These are phyloP conservation scores for Irpex rosettiformis DNA, from an alignment of 1,284 basidiomycete species.

Conservation along the genomic window DNA sequence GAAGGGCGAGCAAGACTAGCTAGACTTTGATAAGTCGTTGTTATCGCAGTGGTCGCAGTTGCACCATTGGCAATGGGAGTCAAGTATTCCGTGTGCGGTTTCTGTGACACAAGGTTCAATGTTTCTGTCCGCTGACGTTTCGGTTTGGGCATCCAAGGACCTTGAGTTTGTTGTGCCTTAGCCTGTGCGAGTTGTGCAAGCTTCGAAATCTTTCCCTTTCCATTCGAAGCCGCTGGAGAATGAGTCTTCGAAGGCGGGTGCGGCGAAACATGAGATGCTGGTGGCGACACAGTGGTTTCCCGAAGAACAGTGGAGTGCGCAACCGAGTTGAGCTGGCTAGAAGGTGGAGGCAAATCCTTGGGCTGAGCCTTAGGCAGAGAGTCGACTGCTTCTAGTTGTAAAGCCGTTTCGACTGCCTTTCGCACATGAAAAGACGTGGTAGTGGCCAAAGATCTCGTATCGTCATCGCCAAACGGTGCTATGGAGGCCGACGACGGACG, in stretches of 20 bases:
- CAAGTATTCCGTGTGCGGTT: slow-evolving; percentile 56
- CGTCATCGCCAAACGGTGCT: slow-evolving; percentile 32
- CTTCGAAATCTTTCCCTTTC: slow-evolving; percentile 6
- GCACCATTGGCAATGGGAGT: slow-evolving; percentile 73
- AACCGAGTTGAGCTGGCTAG: background rate
- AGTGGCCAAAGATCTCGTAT: slow-evolving; percentile 16
- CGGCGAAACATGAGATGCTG: background rate
- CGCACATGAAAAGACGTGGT: slow-evolving; percentile 51
- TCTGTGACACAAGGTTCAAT: slow-evolving; percentile 18
- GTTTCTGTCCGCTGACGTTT: slow-evolving; percentile 12
- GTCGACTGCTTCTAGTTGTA: slow-evolving; percentile 32
- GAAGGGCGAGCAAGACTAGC: slow-evolving; percentile 39
- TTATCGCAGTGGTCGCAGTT: slow-evolving; percentile 75
- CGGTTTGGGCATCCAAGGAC: slow-evolving; percentile 21
- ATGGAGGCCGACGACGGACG: slow-evolving; percentile 59
- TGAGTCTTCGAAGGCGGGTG: background rate
- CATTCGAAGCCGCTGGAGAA: slow-evolving; percentile 1
- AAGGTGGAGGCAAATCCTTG: background rate
- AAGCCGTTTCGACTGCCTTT: slow-evolving; percentile 54
- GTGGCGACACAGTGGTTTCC: background rate
- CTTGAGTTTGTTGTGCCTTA: slow-evolving; percentile 37
- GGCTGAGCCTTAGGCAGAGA: background rate
- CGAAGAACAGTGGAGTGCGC: background rate
- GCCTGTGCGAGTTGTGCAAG: slow-evolving; percentile 28
- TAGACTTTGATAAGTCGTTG: slow-evolving; percentile 68